A percentile compares a stretch with the other conserved stretches of the same genome.
Conservation (phyloP, 495 filamentous ascomycete genomes). For the Aspergillus carlsbadensis region DNA sequence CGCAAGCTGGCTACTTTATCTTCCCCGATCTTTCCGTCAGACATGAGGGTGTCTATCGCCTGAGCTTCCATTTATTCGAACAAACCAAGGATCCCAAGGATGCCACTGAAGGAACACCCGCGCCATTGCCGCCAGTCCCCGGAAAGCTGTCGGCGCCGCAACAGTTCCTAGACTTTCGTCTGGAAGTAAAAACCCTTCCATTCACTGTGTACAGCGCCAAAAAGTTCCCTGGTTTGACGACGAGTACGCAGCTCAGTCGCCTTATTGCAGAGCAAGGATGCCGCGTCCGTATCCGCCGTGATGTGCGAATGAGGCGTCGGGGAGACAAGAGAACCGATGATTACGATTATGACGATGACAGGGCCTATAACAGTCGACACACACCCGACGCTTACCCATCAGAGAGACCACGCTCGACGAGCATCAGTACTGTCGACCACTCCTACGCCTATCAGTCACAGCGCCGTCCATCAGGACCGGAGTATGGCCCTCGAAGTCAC, state of each 20-base stretch:
- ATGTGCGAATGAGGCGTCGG: slow-evolving; percentile 93
- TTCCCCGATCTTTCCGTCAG: slow-evolving; percentile 97
- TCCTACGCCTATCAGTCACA: slow-evolving; percentile 34
- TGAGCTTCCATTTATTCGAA: slow-evolving; percentile 92
- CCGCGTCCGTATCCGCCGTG: slow-evolving; percentile 91
- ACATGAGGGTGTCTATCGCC: slow-evolving; percentile 86
- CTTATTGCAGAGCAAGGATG: slow-evolving; percentile 96
- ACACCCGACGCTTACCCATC: slow-evolving; percentile 50
- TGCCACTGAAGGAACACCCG: slow-evolving; percentile 49
- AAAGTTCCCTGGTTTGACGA: slow-evolving; percentile 94
- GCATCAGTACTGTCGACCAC: slow-evolving; percentile 63
- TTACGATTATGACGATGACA: slow-evolving; percentile 66
- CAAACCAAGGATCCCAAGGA: slow-evolving; percentile 80
- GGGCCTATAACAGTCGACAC: slow-evolving; percentile 49
- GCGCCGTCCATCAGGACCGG: slow-evolving; percentile 55
- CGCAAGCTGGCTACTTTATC: slow-evolving; percentile 93
- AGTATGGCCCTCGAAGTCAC: slow-evolving; percentile 47
- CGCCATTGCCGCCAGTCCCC: slow-evolving; percentile 16
- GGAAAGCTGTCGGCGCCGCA: slow-evolving; percentile 38
- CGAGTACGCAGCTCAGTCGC: slow-evolving; percentile 85
- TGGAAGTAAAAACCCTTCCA: slow-evolving; percentile 84
- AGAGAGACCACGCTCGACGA: slow-evolving; percentile 70
- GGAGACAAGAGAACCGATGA: slow-evolving; percentile 69
- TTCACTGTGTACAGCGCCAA: slow-evolving; percentile 96
- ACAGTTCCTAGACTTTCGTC: slow-evolving; percentile 60